Percentiles rank a stretch among this genome's conserved stretches.
Evolutionary conservation across 345 rosid genomes (phyloP).

Genomic region (Eucalyptus globulus): DNA sequence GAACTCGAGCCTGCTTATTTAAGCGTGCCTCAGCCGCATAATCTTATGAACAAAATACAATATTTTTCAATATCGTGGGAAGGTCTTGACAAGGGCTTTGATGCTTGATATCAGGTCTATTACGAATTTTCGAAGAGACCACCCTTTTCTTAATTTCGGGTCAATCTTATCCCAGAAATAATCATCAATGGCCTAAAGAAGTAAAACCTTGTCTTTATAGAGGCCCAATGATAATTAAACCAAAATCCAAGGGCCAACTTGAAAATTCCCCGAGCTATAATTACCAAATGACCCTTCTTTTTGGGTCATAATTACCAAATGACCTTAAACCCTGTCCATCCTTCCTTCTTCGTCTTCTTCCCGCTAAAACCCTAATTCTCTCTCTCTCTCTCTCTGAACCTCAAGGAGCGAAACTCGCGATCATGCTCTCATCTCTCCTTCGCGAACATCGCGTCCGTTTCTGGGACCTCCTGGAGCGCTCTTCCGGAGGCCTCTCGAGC

Average conservation of each 20-base stretch:
- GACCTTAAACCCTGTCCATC: neutral
- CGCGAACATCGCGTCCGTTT: neutral
- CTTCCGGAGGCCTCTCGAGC: slow-evolving; percentile 1
- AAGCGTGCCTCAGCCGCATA: rapidly evolving
- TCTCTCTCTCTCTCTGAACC: neutral
- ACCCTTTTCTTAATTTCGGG: neutral
- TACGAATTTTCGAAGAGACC: neutral
- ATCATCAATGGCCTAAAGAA: neutral
- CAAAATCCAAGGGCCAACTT: neutral
- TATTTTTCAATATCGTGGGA: neutral
- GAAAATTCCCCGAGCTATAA: neutral
- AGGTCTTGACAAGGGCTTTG: neutral
- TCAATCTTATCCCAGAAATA: neutral
- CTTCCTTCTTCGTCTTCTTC: neutral
- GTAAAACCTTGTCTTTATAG: neutral
- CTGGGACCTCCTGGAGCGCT: neutral
- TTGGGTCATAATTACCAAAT: neutral
- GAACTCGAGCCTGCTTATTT: rapidly evolving
- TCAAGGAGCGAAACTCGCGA: neutral
- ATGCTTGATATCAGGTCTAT: neutral
- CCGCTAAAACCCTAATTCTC: slow-evolving; percentile 4
- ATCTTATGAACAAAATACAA: too few relatives aligned
- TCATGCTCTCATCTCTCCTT: slow-evolving; percentile 1
- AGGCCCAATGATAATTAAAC: neutral
- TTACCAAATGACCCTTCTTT: neutral